Conservation (phyloP, 2,329 filamentous ascomycete species). For the Penicillium sp. region DNA sequence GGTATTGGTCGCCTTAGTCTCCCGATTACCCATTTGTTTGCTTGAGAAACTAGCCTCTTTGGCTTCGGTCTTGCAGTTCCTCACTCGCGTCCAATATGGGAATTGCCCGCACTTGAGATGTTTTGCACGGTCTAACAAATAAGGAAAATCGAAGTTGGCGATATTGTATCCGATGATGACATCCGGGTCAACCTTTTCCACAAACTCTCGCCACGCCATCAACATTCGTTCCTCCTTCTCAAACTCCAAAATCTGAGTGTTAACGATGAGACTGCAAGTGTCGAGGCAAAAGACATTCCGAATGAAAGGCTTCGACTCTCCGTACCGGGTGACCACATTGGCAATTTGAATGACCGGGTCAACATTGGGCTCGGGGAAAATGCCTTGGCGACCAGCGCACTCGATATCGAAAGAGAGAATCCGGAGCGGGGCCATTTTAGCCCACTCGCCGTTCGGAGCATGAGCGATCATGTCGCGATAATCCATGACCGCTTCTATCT, state of each 20-base stretch:
- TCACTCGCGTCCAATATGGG: slow-evolving; percentile 79
- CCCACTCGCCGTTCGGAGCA: slow-evolving; percentile 86
- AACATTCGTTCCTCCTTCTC: slow-evolving; percentile 81
- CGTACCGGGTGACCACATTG: slow-evolving; percentile 88
- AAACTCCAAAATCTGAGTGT: slow-evolving; percentile 85
- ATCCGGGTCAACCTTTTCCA: slow-evolving; percentile 86
- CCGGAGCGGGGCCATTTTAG: slow-evolving; percentile 91
- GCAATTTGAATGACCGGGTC: slow-evolving; percentile 98
- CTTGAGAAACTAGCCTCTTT: slow-evolving; percentile 86
- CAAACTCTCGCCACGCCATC: slow-evolving; percentile 83
- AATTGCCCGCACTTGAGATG: slow-evolving; percentile 76
- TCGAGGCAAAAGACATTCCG: slow-evolving; percentile 95
- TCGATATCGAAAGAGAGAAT: slow-evolving; percentile 98
- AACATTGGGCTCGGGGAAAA: slow-evolving; percentile 86
- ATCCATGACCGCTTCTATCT: slow-evolving; percentile 84
- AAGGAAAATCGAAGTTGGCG: slow-evolving; percentile 96
- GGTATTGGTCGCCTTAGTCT: slow-evolving; percentile 90
- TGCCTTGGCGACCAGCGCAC: slow-evolving; percentile 92
- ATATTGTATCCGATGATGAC: slow-evolving; percentile 99
- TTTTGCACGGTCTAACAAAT: slow-evolving; percentile 79
- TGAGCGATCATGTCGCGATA: slow-evolving; percentile 82
- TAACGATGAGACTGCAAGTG: slow-evolving; percentile 86
- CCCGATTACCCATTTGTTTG: slow-evolving; percentile 96
- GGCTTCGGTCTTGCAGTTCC: slow-evolving; percentile 61
- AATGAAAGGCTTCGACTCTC: slow-evolving; percentile 91